These are phyloP conservation scores for Coemansia sp. DNA, from an alignment of 192 early-diverging fungal genomes.

Conservation along the genomic window DNA sequence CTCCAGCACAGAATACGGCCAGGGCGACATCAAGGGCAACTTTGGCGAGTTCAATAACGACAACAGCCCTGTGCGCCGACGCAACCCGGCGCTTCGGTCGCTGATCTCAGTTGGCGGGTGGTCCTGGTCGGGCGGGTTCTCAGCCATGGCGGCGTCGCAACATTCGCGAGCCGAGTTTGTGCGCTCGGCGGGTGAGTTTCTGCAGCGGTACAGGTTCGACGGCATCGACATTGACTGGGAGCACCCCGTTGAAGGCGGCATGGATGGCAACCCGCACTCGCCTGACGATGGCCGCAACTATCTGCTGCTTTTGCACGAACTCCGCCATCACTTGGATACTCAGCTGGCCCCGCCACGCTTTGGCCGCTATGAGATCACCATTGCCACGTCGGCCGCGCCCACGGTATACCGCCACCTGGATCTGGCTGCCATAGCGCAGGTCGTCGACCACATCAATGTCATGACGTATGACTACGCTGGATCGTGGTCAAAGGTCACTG, in stretches of 20 bases:
- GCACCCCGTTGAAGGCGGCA: conserved; percentile 68
- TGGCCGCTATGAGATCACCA: conserved; percentile 64
- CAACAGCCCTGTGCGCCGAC: conserved; percentile 44
- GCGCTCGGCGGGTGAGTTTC: conserved; percentile 49
- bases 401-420: conserved; percentile 64
- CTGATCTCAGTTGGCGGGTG: conserved; percentile 79
- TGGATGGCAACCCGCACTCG: conserved; percentile 61
- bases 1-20: conserved; percentile 47
- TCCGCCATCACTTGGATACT: conserved; percentile 69
- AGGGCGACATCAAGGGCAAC: conserved; percentile 66
- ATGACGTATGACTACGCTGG: conserved; percentile 90
- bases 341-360: conserved; percentile 33
- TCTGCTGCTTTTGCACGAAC: conserved; percentile 68
- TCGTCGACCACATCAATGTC: conserved; percentile 79
- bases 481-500: conserved; percentile 64
- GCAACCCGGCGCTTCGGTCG: conserved; percentile 69
- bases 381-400: conserved; percentile 68
- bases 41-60: conserved; percentile 66
- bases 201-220: conserved; percentile 54
- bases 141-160: conserved; percentile 59
- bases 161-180: conserved; percentile 64
- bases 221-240: conserved; percentile 78
- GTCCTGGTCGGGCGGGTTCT: conserved; percentile 74
- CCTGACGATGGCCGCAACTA: conserved; percentile 81
- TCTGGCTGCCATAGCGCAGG: conserved; percentile 63